phyloP scores from a whole-genome alignment of 495 filamentous ascomycete genomes.

The Cenococcum geophilum region DNA sequence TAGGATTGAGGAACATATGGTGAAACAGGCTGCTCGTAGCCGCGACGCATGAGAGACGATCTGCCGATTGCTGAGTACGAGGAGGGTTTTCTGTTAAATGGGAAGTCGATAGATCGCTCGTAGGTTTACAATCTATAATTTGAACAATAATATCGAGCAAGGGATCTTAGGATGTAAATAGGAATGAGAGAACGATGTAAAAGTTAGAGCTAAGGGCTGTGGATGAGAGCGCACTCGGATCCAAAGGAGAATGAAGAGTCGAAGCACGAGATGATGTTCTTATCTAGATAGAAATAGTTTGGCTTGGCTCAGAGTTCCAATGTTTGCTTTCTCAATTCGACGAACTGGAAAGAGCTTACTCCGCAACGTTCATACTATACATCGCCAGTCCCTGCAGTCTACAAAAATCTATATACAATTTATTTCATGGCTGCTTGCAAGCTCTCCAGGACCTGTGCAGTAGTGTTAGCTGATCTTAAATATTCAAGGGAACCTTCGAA shows the following conservation, averaged over 20 bases:
- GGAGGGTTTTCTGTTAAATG: not conserved
- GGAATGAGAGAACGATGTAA: slow-evolving; percentile 19
- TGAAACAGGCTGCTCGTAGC: slow-evolving; percentile 6
- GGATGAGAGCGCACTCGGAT: slow-evolving; percentile 20
- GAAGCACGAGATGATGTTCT: not conserved
- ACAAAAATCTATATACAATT: slow-evolving; percentile 29
- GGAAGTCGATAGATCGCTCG: slow-evolving; percentile 4
- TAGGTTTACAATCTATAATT: slow-evolving; percentile 3
- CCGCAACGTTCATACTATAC: slow-evolving; percentile 19
- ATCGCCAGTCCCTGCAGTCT: slow-evolving; percentile 11
- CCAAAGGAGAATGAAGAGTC: not conserved
- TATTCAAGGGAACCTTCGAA: no score
- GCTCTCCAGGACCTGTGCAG: slow-evolving; percentile 41
- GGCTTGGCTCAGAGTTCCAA: not conserved
- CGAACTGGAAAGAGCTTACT: slow-evolving; percentile 2
- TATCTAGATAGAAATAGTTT: slow-evolving; percentile 9
- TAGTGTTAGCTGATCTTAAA: slow-evolving; percentile 4
- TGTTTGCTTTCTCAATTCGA: slow-evolving; percentile 2
- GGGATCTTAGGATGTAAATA: slow-evolving; percentile 12
- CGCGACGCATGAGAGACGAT: slow-evolving; percentile 16
- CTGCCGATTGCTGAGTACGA: not conserved
- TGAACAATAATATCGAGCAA: not conserved
- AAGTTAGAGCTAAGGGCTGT: slow-evolving; percentile 13
- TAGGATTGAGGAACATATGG: slow-evolving; percentile 8
- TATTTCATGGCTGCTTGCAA: slow-evolving; percentile 45